Evolutionary conservation across 2,329 filamentous ascomycete species (phyloP).

Genomic region (Beauveria asiatica): DNA sequence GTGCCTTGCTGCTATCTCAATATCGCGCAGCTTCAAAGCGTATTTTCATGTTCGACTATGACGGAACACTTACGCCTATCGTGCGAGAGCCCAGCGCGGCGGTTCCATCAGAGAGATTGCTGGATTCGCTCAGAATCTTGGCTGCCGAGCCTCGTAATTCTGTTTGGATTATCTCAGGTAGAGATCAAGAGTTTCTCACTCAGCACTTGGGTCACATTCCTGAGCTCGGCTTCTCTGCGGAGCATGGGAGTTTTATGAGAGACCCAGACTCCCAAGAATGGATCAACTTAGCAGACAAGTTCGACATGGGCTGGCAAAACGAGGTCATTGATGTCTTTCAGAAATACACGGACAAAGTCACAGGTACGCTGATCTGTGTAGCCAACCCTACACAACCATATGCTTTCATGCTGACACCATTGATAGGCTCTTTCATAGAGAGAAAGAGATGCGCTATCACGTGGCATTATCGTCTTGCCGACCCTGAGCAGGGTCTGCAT

Average conservation of each 20-base stretch:
- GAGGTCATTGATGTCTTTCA: conserved; percentile 81
- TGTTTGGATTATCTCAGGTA: conserved; percentile 97
- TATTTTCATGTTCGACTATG: conserved; percentile 98
- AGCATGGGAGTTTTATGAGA: conserved; percentile 93
- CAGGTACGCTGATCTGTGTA: conserved; percentile 45
- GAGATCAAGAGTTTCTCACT: conserved; percentile 84
- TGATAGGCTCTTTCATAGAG: conserved; percentile 77
- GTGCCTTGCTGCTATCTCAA: conserved; percentile 58
- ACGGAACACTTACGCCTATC: conserved; percentile 92
- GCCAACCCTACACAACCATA: neutral
- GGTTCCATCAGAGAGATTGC: conserved; percentile 75
- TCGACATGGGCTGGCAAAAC: conserved; percentile 87
- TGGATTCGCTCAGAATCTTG: conserved; percentile 69
- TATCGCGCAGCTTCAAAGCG: conserved; percentile 71
- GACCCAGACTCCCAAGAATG: conserved; percentile 68
- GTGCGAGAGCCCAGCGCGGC: conserved; percentile 86
- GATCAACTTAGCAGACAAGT: conserved; percentile 79
- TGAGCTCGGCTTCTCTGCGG: conserved; percentile 85
- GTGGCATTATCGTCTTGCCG: conserved; percentile 92
- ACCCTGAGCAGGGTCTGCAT: conserved; percentile 74
- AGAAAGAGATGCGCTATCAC: conserved; percentile 89
- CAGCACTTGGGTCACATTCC: conserved; percentile 89
- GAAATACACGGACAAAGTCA: conserved; percentile 77
- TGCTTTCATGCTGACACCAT: neutral
- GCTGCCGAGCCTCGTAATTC: conserved; percentile 73